Evolutionary conservation across 2,329 filamentous ascomycete species (phyloP), one percentile per base, ranked within the genome.

Genomic region (Pseudogymnoascus sp.): DNA sequence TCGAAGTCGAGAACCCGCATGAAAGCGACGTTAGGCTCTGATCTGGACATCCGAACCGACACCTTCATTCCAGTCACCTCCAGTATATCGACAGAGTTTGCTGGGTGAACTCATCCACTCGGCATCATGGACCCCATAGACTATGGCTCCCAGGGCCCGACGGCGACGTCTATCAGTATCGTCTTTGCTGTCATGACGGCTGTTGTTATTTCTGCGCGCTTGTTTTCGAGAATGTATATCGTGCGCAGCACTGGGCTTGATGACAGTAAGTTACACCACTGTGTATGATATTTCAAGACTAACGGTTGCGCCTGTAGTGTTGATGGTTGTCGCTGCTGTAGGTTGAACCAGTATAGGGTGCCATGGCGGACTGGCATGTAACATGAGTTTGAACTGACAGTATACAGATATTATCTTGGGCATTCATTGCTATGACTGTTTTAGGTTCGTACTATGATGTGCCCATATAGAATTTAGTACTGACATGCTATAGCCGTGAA

Each of bases 171-270:
- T 37, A 60, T 60, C 30, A 47, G 37, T 15, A 53, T 60, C 9
- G 39, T 60, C 9, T 60, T 60, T 60, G 59, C 59, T 53, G 20
- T 60, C n/a, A 15, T 60, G 9, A 60, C 59, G 9, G 33, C 35
- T 5, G 12, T 60, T 20, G 59, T 60, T 6, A 60, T 60, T 20
- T 57, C 37, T 57, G 8, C 28, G 33, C 59, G 59, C 11, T 25
- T 60, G 41, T 60, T 60, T 50, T 60, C 59, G 22, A 43, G 59
- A 28, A 25, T 60, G n/a, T 43, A 50, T 47, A 53, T 60, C 20
- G 59, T 60, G 6, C 59, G 33, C 20, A 47, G 41, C 36, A 47
- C 41, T 12, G 59, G 59, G 41, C 47, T 50, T 18, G 59, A 60
- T 8, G 59, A 60, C 35, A 43, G 59, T 60, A 60, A 33, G 59